These are phyloP conservation scores for Tolypocladium capitatum DNA, from an alignment of 2,329 filamentous ascomycete genomes.

Conservation along the genomic window DNA sequence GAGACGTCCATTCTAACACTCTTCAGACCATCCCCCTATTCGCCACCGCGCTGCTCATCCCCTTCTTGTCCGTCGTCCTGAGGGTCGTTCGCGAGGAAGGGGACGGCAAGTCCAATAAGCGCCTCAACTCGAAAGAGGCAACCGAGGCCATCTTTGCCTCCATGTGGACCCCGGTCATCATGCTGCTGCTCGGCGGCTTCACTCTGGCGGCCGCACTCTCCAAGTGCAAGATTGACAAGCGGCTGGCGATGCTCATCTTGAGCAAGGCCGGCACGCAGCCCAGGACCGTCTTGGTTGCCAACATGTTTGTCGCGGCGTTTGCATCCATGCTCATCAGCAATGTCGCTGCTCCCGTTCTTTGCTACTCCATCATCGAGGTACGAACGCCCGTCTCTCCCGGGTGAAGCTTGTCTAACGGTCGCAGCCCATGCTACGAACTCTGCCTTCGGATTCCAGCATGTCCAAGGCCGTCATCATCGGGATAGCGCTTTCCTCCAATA, in stretches of 20 bases:
- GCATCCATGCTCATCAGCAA: constrained; percentile 99
- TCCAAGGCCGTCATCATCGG: constrained; percentile 90
- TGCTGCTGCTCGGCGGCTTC: constrained; percentile 92
- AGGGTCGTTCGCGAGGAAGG: constrained; percentile 70
- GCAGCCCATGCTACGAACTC: constrained; percentile 82
- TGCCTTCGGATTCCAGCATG: constrained; percentile 82
- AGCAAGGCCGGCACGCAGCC: constrained; percentile 93
- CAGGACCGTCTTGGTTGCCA: constrained; percentile 79
- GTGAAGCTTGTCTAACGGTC: constrained; percentile 3
- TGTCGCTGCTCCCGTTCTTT: constrained; percentile 89
- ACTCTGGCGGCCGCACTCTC: constrained; percentile 89
- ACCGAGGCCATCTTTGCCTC: constrained; percentile 77
- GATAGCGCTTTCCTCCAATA: constrained; percentile 88
- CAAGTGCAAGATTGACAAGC: constrained; percentile 96
- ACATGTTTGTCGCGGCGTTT: constrained; percentile 97
- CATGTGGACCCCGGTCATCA: constrained; percentile 99
- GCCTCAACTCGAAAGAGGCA: constrained; percentile 68
- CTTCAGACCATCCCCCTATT: constrained; percentile 81
- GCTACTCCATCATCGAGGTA: constrained; percentile 94
- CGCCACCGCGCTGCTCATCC: constrained; percentile 86
- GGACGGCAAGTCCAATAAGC: constrained; percentile 38
- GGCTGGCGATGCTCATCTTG: constrained; percentile 88
- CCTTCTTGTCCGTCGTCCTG: constrained; percentile 81
- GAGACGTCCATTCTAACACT: constrained; percentile 4
- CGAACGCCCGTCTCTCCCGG: constrained; percentile 10